Percentiles rank a stretch among this genome's conserved stretches.
Evolutionary conservation across 1,284 basidiomycete species (phyloP).

Genomic region (Cryptococcus sp.): DNA sequence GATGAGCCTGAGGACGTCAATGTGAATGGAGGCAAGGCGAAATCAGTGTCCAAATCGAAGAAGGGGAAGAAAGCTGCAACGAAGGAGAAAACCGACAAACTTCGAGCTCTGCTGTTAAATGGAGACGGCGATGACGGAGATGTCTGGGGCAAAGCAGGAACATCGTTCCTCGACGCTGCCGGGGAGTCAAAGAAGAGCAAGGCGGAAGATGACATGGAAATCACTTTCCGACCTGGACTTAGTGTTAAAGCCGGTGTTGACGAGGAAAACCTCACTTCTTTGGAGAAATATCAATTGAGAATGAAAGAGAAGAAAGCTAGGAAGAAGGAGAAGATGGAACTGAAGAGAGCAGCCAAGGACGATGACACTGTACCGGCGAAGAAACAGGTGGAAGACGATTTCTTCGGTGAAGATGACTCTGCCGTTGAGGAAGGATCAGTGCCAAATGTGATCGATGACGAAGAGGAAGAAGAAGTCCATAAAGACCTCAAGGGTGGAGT

Average conservation of each 20-base stretch:
- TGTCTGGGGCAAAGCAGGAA: conserved; percentile 63
- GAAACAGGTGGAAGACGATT: conserved; percentile 62
- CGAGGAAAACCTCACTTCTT: conserved; percentile 67
- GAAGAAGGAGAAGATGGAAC: conserved; percentile 53
- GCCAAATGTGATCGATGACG: conserved; percentile 11
- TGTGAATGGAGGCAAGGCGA: neutral
- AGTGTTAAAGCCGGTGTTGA: conserved; percentile 46
- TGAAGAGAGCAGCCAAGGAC: conserved; percentile 38
- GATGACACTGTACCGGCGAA: conserved; percentile 6
- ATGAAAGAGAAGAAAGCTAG: conserved; percentile 78
- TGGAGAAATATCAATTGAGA: conserved; percentile 75
- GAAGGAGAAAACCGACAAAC: conserved; percentile 54
- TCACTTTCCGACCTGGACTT: conserved; percentile 85
- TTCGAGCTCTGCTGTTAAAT: conserved; percentile 67
- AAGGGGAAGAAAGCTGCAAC: conserved; percentile 48
- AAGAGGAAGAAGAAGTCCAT: conserved; percentile 20
- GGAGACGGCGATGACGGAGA: conserved; percentile 54
- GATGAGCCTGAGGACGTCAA: conserved; percentile 30
- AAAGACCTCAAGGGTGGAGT: conserved; percentile 21
- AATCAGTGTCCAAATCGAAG: conserved; percentile 29
- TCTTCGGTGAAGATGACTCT: conserved; percentile 56
- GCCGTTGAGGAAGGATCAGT: conserved; percentile 31
- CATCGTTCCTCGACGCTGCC: conserved; percentile 17
- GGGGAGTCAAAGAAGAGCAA: conserved; percentile 6
- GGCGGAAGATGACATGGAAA: conserved; percentile 65